Evolutionary conservation across 208 protist species (phyloP).

Genomic region (Blastocrithidia nonstop): DNA sequence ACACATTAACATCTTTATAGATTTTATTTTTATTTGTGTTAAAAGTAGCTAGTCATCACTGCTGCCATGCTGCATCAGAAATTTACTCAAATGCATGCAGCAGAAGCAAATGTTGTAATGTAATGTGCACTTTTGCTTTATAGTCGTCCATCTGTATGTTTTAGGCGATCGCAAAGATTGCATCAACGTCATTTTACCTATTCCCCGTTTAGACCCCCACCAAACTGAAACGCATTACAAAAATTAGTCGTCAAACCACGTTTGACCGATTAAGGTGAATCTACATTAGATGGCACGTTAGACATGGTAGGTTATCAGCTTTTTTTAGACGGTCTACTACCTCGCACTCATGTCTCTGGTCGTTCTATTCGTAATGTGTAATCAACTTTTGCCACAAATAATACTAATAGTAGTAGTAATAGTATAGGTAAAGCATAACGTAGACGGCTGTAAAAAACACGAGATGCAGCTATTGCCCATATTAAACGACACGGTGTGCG

Average conservation of each 20-base stretch:
- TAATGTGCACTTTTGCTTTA: too few relatives aligned
- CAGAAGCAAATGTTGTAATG: too few relatives aligned
- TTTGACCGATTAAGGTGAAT: constrained; percentile 41
- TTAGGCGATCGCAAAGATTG: too few relatives aligned
- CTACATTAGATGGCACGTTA: constrained; percentile 69
- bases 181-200: too few relatives aligned
- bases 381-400: neutral
- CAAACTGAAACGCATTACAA: constrained; percentile 57
- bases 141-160: too few relatives aligned
- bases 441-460: constrained; percentile 29
- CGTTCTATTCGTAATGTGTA: constrained; percentile 1
- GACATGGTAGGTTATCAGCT: constrained; percentile 78
- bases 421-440: constrained; percentile 6
- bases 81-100: too few relatives aligned
- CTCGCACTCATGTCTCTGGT: constrained; percentile 19
- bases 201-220: too few relatives aligned
- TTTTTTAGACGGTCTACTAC: constrained; percentile 65
- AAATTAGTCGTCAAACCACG: constrained; percentile 35
- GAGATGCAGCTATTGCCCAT: constrained; percentile 19
- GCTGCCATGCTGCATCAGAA: too few relatives aligned
- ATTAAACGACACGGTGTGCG: constrained; percentile 58
- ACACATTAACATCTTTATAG: too few relatives aligned
- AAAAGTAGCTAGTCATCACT: too few relatives aligned
- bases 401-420: neutral
- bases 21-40: too few relatives aligned